These are phyloP conservation scores for Penicillium sp. DNA, from an alignment of 2,329 filamentous ascomycete genomes.

Conservation along the genomic window DNA sequence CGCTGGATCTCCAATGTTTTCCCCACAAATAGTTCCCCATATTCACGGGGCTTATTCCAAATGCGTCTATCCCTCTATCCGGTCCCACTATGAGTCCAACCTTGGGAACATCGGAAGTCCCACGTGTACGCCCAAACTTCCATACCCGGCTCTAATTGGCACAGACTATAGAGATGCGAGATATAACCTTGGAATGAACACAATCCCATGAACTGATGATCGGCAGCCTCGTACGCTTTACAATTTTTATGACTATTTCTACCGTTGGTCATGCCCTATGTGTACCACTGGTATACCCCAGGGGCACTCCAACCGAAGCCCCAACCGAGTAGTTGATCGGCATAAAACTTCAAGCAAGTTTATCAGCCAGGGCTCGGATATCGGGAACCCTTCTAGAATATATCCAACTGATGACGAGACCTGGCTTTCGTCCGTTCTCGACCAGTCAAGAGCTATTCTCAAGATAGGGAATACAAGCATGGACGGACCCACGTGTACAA, in stretches of 20 bases:
- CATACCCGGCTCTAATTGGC: neutral
- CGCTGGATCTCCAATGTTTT: neutral
- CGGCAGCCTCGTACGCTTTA: neutral
- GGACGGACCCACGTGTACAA: neutral
- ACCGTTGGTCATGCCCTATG: neutral
- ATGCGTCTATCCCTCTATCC: neutral
- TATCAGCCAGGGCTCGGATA: neutral
- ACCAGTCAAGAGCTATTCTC: neutral
- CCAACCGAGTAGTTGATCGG: constrained; percentile 3
- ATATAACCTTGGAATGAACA: neutral
- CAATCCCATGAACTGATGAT: neutral
- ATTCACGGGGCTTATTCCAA: neutral
- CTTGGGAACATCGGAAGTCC: neutral
- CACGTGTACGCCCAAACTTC: neutral
- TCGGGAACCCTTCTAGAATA: neutral
- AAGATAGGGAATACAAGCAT: neutral
- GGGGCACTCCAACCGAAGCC: neutral
- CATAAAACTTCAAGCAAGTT: neutral
- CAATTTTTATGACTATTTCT: neutral
- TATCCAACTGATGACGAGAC: neutral
- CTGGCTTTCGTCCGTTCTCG: neutral
- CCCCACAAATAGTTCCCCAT: neutral
- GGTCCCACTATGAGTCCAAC: neutral
- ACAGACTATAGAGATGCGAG: neutral
- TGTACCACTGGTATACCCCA: neutral